Base-by-base conservation (phyloP, 2,329 filamentous ascomycete species). In the Talaromyces pinophilus region DNA sequence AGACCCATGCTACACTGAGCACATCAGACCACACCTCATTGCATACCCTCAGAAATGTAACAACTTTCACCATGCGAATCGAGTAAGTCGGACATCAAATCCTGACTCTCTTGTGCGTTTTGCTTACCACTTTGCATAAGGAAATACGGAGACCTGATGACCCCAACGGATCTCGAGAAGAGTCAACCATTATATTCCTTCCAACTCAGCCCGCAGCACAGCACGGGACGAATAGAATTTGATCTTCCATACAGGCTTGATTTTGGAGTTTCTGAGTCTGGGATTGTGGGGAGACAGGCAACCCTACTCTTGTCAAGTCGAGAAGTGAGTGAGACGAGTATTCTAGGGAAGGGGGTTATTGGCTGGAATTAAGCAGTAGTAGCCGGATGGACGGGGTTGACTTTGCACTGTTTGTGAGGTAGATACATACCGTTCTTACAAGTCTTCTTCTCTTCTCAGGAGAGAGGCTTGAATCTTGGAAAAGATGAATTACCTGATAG, bases 251-350 rank as follows among this genome's bases (percentile, higher is more conserved):
- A 25, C 8, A 63, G 35, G 8, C 61, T 63, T 7, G 48, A 63
- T n/a, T 55, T 63, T 17, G 48, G 48, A 10, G 61, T 63, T 10
- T 63, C 61, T 1, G 61, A 63, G 15, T 55, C 22, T 17, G 61
- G 61, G 8, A 63, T 64, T 50, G 62, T 59, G 10, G 62, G 62
- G 13, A 60, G 62, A 28, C 55, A 64, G 35, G 55, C 62, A 4
- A 64, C 42, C 4, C 42, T 60, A 13, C 33, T 64, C 15, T 59
- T 38, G 17, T 54, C 33, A 65, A 59, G 57, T 57, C 44, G 46
- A 42, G 44, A 48, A 22, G 7, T 57, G 59, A 44, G 11, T 10
- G 52, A 60, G 8, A 35, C 1, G 3, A 50, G 35, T 25, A n/a
- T 59, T 61, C n/a, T 61, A 2, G 38, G 63, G 13, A 54, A 44